Percentiles rank a stretch among this genome's conserved stretches.
Conservation (phyloP, 2,329 filamentous ascomycete genomes). For the Xylariaceae sp. region DNA sequence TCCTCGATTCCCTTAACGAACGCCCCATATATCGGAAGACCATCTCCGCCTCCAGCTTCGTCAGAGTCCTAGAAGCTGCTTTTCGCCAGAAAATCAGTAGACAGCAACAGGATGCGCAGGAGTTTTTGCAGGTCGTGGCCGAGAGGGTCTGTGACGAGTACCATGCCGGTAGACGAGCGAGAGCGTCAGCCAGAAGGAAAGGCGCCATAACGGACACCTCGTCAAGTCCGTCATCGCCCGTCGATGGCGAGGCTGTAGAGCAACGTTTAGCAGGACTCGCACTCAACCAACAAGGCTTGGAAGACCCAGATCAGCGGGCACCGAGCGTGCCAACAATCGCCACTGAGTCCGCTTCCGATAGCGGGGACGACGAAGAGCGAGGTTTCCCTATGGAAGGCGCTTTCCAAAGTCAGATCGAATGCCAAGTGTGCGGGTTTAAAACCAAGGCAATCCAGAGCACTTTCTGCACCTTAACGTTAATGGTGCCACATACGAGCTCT, state of each 20-base stretch:
- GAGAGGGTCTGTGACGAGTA: conserved; percentile 94
- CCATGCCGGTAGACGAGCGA: conserved; percentile 73
- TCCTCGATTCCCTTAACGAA: conserved; percentile 89
- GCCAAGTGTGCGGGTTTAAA: conserved; percentile 82
- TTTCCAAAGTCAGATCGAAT: conserved; percentile 93
- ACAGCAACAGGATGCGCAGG: conserved; percentile 95
- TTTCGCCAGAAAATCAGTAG: conserved; percentile 89
- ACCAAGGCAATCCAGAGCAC: conserved; percentile 78
- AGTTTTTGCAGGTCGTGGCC: conserved; percentile 90
- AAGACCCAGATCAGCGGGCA: background rate
- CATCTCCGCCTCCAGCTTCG: conserved; percentile 81
- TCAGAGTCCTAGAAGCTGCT: conserved; percentile 75
- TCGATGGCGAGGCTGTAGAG: conserved; percentile 28
- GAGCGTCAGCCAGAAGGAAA: conserved; percentile 50
- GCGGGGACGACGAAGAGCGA: conserved; percentile 51
- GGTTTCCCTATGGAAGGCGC: conserved; percentile 90
- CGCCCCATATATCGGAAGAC: conserved; percentile 91
- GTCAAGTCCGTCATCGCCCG: conserved; percentile 14
- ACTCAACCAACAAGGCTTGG: conserved; percentile 14
- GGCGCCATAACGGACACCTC: conserved; percentile 13
- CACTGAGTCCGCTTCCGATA: conserved; percentile 17
- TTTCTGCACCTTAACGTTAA: conserved; percentile 88
- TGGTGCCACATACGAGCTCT: conserved; percentile 78
- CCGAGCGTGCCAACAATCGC: conserved; percentile 15
- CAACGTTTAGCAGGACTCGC: conserved; percentile 31